Conservation (phyloP, 305 asterid genomes). For the Fraxinus baroniana region DNA sequence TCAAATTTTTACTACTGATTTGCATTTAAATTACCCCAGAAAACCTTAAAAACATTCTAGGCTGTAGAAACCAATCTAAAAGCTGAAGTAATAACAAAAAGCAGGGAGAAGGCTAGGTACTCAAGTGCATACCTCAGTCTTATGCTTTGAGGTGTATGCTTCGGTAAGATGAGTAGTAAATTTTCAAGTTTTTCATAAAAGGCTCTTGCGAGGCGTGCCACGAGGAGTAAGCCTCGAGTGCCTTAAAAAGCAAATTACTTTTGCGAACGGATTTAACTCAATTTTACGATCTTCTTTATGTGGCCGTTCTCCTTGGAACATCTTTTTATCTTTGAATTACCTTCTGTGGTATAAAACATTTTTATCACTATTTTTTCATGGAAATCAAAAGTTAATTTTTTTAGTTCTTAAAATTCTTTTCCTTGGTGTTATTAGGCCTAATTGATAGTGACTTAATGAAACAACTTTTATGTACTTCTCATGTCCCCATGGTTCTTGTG, state of each 20-base stretch:
- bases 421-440: background rate
- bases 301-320: background rate
- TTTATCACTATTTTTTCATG: background rate
- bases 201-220: background rate
- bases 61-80: background rate
- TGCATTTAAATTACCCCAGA: background rate
- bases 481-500: constrained; percentile 15
- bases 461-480: constrained; percentile 17
- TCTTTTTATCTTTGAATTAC: background rate
- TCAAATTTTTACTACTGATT: background rate
- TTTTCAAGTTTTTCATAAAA: background rate
- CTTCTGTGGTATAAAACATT: background rate
- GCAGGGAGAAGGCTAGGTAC: background rate
- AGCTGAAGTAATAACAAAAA: background rate
- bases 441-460: background rate
- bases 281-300: background rate
- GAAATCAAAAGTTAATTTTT: background rate
- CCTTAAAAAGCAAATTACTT: background rate
- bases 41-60: background rate
- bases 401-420: background rate
- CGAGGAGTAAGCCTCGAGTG: background rate
- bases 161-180: background rate
- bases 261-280: background rate
- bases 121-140: background rate
- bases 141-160: background rate